phyloP scores from a whole-genome alignment of 1,139 yeast genomes.

The Blastobotrys persicus region DNA sequence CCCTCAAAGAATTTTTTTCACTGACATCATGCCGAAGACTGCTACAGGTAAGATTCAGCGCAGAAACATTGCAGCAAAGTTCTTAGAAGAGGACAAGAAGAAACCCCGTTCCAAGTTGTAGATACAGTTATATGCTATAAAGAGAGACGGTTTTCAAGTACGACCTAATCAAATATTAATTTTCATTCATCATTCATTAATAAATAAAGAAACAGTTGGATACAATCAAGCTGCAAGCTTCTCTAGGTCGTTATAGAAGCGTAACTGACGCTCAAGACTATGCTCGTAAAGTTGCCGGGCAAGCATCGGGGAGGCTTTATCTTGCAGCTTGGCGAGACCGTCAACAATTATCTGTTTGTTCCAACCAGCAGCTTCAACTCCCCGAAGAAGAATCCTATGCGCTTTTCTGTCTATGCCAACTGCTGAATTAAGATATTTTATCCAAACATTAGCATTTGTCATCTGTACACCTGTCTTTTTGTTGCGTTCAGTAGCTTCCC shows the following conservation, averaged over 20 bases:
- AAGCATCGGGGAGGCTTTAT: not conserved
- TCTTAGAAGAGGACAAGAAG: conserved; percentile 25
- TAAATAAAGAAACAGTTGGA: not conserved
- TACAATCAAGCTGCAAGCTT: not conserved
- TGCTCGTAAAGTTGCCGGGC: not conserved
- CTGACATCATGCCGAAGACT: conserved; percentile 63
- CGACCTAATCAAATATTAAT: too few species aligned
- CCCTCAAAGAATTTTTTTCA: conserved; percentile 54
- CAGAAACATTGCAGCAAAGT: conserved; percentile 51
- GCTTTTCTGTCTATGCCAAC: not conserved
- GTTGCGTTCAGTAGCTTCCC: not conserved
- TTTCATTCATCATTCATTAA: too few species aligned
- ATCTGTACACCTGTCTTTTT: not conserved
- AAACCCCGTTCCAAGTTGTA: conserved; percentile 29
- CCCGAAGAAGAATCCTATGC: not conserved
- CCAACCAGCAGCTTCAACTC: not conserved
- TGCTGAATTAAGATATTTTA: not conserved
- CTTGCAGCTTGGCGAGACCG: not conserved
- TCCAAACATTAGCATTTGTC: not conserved
- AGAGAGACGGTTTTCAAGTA: too few species aligned
- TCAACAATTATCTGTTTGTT: not conserved
- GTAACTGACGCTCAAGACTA: not conserved
- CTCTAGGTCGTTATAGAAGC: not conserved
- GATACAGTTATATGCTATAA: not conserved
- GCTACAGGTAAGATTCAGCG: conserved; percentile 72